Evolutionary conservation across 495 filamentous ascomycete genomes (phyloP).

Genomic region (Xylaria intraflava): DNA sequence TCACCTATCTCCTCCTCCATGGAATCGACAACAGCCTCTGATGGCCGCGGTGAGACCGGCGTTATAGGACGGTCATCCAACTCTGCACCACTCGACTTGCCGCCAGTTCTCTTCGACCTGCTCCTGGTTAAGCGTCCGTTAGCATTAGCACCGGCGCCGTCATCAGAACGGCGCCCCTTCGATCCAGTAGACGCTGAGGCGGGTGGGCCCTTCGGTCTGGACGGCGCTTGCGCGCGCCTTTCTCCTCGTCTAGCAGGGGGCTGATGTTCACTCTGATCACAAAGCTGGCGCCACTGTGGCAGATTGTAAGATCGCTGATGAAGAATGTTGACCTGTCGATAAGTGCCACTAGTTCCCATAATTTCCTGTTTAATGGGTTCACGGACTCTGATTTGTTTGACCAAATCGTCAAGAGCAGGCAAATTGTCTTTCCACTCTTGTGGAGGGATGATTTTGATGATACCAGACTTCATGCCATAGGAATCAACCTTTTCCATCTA

Average conservation of each 20-base stretch:
- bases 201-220: constrained; percentile 30
- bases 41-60: constrained; percentile 44
- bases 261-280: constrained; percentile 89
- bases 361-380: constrained; percentile 98
- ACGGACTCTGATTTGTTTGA: constrained; percentile 88
- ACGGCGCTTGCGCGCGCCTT: constrained; percentile 61
- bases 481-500: constrained; percentile 76
- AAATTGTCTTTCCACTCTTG: constrained; percentile 85
- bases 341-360: constrained; percentile 85
- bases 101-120: constrained; percentile 18
- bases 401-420: constrained; percentile 68
- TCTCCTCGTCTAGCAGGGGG: constrained; percentile 92
- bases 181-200: constrained; percentile 19
- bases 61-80: constrained; percentile 47
- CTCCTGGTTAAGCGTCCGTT: constrained; percentile 38
- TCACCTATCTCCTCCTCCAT: constrained; percentile 40
- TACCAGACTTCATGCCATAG: constrained; percentile 95
- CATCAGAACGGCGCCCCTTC: constrained; percentile 12
- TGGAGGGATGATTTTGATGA: constrained; percentile 91
- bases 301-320: constrained; percentile 93
- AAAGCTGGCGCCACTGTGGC: constrained; percentile 88
- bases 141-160: constrained; percentile 7
- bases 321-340: constrained; percentile 92
- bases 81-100: constrained; percentile 26
- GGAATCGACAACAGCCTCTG: constrained; percentile 39